Conservation (phyloP, 129 eudicot genomes). For the Daucus carota region DH1_v3.0 NC_030384.2:39679501-39680000, state of each 20-base stretch:
- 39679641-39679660: not conserved
- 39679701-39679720: not conserved
- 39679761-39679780: not conserved
- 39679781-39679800: not conserved
- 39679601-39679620: conserved; percentile 4
- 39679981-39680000: no score
- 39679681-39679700: not conserved
- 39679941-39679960: no score
- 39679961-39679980: no score
- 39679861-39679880: conserved; percentile 3
- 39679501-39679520: not conserved
- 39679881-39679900: not conserved
- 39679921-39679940: no score
- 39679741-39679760: not conserved
- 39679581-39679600: not conserved
- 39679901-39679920: no score
- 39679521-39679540: not conserved
- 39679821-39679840: not conserved
- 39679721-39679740: not conserved
- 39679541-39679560: not conserved
- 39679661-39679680: not conserved
- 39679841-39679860: conserved; percentile 7
- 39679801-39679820: conserved; percentile 3
- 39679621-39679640: not conserved
- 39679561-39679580: not conserved